Base-by-base conservation (phyloP, 306 rosid genomes). In the Prinsepia uniflora region DNA sequence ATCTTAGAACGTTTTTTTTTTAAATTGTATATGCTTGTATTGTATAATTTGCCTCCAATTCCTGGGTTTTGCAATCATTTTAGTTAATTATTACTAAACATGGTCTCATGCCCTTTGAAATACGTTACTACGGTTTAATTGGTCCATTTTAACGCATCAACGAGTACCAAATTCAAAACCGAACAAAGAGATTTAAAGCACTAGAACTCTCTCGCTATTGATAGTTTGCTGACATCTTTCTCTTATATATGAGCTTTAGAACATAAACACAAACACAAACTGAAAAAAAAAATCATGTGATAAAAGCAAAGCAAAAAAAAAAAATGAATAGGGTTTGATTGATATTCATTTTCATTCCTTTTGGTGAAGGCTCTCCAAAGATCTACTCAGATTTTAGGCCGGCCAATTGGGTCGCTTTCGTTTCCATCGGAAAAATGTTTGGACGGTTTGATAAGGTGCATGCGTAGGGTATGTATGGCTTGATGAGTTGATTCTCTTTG, bases 371-470 rank as follows among this genome's bases (percentile, higher is more conserved):
- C 55, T 24, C 65, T 44, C 65, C 34, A 44, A 14, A 41, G 52
- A 70, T 70, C 8, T 9, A 36, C 41, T 47, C 13, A 20, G 62
- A 59, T 72, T 71, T 30, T 58, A 34, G 75, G 40, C 39, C 48
- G 68, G 39, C 6, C 18, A n/a, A n/a, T 42, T 22, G 5, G 5
- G 15, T 45, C 42, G 62, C 69, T 72, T 62, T 72, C 70, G 47
- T 10, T 20, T 46, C 62, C 5, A 2, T 45, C 45, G 43, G 10
- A 52, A 62, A 40, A 50, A 63, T 62, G 63, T 62, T 63, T 41
- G 76, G 70, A 50, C 63, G 76, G 69, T 49, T 49, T 52, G 70
- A 48, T 67, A 67, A 49, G 49, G 68, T 30, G 36, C 36, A 3
- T 30, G 36, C 36, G 63, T 39, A 12, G 5, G 34, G 10, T 49